phyloP scores from a whole-genome alignment of 2,329 filamentous ascomycete species.

The Arthrobotrys megalospora region DNA sequence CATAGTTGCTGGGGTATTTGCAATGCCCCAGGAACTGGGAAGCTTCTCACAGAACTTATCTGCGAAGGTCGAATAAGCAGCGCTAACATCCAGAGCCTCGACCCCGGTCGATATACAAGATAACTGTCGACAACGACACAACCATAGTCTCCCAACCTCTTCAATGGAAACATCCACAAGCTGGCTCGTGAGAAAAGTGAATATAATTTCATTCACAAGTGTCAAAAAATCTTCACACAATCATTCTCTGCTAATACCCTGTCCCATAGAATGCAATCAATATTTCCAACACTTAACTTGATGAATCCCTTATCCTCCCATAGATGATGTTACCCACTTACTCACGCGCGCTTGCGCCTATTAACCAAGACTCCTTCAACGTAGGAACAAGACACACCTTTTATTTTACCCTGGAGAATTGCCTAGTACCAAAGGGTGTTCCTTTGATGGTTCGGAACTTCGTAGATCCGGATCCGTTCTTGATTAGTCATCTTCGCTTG shows the following conservation, averaged over 20 bases:
- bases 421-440: background rate
- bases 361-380: background rate
- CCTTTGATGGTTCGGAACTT: background rate
- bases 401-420: too few relatives aligned
- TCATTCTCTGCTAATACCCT: background rate
- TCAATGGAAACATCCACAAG: too few relatives aligned
- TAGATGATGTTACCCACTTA: background rate
- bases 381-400: background rate
- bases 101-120: slow-evolving; percentile 74
- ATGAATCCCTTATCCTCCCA: background rate
- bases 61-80: slow-evolving; percentile 80
- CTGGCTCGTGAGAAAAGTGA: background rate
- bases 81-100: slow-evolving; percentile 76
- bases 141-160: background rate
- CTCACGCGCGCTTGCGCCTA: background rate
- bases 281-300: background rate
- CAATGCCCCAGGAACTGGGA: slow-evolving; percentile 90
- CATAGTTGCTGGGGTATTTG: slow-evolving; percentile 99
- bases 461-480: background rate
- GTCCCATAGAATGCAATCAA: background rate
- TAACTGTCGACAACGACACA: background rate
- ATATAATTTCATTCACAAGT: background rate
- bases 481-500: background rate
- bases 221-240: background rate
- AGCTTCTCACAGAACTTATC: slow-evolving; percentile 83